These are phyloP conservation scores for Fabrea salina DNA, from an alignment of 169 alveolate genomes.

Conservation along the genomic window DNA sequence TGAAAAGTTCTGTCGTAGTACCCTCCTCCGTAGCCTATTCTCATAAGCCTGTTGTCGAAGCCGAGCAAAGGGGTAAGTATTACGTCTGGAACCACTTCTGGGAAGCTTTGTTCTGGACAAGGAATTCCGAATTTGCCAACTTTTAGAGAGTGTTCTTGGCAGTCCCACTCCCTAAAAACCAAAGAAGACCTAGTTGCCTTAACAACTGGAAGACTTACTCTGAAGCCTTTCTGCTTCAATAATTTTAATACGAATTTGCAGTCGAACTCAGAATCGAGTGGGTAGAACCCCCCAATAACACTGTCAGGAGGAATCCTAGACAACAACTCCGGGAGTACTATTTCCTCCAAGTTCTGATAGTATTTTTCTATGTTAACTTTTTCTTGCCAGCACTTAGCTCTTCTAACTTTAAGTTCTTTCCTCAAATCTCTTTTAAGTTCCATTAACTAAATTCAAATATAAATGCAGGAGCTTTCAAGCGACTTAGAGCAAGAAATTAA, in stretches of 20 bases:
- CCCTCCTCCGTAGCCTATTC: conserved; percentile 37
- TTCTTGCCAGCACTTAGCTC: no score
- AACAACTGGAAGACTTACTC: conserved; percentile 25
- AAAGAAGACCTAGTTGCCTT: not conserved
- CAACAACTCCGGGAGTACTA: no score
- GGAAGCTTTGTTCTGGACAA: not conserved
- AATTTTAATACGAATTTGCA: not conserved
- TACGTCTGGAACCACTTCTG: conserved; percentile 5
- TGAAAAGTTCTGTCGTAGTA: conserved; percentile 25
- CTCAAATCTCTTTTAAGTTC: no score
- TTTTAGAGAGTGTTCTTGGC: not conserved
- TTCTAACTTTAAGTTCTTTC: no score
- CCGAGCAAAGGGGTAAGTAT: conserved; percentile 28
- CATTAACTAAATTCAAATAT: no score
- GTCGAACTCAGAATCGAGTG: conserved; percentile 26
- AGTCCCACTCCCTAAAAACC: conserved; percentile 20
- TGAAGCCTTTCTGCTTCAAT: not conserved
- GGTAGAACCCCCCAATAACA: conserved; percentile 22
- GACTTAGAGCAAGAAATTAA: no score
- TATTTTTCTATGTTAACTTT: no score
- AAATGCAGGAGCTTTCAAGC: no score
- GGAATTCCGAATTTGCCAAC: not conserved
- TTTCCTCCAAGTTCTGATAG: no score
- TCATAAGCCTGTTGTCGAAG: not conserved
- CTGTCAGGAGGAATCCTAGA: no score